Evolutionary conservation across 2,329 filamentous ascomycete genomes (phyloP), one percentile per base, ranked within the genome.

Genomic region (Metarhizium robertsii): DNA sequence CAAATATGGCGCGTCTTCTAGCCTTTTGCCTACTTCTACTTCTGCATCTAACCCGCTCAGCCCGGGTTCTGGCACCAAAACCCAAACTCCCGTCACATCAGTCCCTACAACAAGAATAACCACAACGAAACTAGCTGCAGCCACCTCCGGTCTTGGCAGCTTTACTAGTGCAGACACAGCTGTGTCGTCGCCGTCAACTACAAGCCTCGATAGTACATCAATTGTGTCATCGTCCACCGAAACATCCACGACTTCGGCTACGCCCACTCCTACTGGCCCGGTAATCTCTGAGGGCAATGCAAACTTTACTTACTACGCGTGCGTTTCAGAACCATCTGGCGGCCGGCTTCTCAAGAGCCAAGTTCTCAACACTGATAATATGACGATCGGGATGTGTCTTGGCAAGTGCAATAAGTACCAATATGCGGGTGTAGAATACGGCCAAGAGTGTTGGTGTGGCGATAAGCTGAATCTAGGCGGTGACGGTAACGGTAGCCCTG

Each of bases 401-500:
- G 61, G 67, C 50, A 62, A 62, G 1, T 73, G 71, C 50, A 64
- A 60, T 42, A 59, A 65, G 20, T 72, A 68, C 54, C 64, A 63
- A 6, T 73, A 64, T 29, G 69, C 66, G 1, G 71, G 71, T 10
- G 64, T 73, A 4, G 69, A 73, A 52, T 72, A 73, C 36, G 69
- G 68, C 6, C 63, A 62, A 2, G 71, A 73, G 25, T 73, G 71
- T 30, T 73, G 68, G 65, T 73, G 71, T 46, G 69, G 69, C 5
- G 65, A 71, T 51, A 49, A 53, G 0, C 55, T 73, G 10, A 64
- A 65, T 29, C 61, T 67, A 30, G 60, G 60, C 6, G 69, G 67
- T 0, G 62, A 56, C 56, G 34, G 53, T 5, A 55, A 57, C 10
- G 51, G 59, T 0, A 59, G 54, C 2, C 62, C 64, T 0, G 69